Conservation (phyloP, 169 alveolate genomes). For the Cryptosporidium canis region DNA sequence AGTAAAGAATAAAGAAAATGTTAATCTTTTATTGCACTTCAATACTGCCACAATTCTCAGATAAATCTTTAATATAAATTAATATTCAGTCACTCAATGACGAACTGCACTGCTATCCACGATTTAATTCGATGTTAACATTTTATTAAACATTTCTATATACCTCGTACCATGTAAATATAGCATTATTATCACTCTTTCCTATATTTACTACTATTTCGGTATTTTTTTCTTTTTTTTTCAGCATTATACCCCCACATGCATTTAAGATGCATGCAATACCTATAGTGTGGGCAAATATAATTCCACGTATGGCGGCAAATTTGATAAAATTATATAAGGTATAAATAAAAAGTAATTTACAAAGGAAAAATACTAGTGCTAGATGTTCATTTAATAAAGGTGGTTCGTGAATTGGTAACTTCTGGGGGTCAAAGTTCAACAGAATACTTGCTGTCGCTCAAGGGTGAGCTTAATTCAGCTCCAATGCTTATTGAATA, state of each 20-base stretch:
- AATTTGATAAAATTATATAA: not conserved
- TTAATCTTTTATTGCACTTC: not conserved
- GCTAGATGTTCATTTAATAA: too few relatives aligned
- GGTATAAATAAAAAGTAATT: too few relatives aligned
- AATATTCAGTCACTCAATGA: constrained; percentile 41
- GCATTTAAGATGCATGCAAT: constrained; percentile 37
- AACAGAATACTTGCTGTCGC: not conserved
- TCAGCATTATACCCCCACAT: constrained; percentile 15
- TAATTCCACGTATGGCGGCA: constrained; percentile 62
- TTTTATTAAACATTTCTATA: constrained; percentile 27
- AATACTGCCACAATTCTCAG: not conserved
- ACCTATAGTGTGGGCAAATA: constrained; percentile 35
- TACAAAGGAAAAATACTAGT: too few relatives aligned
- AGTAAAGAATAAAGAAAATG: not conserved
- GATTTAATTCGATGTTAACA: constrained; percentile 48
- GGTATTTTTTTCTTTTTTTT: constrained; percentile 5
- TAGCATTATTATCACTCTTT: constrained; percentile 27
- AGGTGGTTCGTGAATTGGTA: too few relatives aligned
- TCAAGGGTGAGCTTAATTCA: not conserved
- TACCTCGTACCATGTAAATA: constrained; percentile 65
- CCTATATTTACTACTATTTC: constrained; percentile 15
- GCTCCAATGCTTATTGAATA: not conserved
- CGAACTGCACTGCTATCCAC: constrained; percentile 53
- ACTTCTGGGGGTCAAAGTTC: constrained; percentile 11
- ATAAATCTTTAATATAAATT: not conserved